Evolutionary conservation across 2,329 filamentous ascomycete genomes (phyloP).

Genomic region (Apiospora marii): DNA sequence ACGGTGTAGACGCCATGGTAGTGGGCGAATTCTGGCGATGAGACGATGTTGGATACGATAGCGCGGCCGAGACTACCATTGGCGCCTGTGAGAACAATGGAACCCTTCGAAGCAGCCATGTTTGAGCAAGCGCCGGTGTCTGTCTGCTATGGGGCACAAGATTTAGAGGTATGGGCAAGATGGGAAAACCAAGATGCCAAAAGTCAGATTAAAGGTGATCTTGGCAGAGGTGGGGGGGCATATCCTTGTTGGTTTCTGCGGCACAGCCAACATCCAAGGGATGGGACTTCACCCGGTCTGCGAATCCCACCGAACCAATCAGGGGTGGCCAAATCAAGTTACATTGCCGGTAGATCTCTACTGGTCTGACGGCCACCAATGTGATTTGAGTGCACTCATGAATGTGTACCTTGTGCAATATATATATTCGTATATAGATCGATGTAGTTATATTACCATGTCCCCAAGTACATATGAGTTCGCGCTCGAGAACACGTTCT

Average conservation of each 20-base stretch:
- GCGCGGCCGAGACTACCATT: conserved; percentile 30
- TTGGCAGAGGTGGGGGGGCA: not conserved
- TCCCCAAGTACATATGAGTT: too few species aligned
- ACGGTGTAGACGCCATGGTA: conserved; percentile 36
- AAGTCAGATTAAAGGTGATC: not conserved
- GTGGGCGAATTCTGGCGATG: conserved; percentile 30
- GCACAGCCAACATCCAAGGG: too few species aligned
- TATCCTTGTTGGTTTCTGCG: not conserved
- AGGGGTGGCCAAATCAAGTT: too few species aligned
- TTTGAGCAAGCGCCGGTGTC: not conserved
- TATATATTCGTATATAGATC: too few species aligned
- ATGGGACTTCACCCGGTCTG: too few species aligned
- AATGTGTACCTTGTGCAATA: too few species aligned
- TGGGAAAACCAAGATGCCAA: not conserved
- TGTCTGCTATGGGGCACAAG: not conserved
- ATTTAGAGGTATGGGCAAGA: not conserved
- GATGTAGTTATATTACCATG: too few species aligned
- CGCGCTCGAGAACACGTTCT: too few species aligned
- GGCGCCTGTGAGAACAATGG: conserved; percentile 30
- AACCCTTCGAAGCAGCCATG: conserved; percentile 24
- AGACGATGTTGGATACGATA: conserved; percentile 29
- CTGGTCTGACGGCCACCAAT: too few species aligned
- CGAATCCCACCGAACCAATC: too few species aligned
- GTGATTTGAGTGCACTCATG: too few species aligned
- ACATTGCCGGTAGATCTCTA: too few species aligned